Base-by-base conservation (phyloP, 2,329 filamentous ascomycete genomes). In the Scedosporium minutisporum region DNA sequence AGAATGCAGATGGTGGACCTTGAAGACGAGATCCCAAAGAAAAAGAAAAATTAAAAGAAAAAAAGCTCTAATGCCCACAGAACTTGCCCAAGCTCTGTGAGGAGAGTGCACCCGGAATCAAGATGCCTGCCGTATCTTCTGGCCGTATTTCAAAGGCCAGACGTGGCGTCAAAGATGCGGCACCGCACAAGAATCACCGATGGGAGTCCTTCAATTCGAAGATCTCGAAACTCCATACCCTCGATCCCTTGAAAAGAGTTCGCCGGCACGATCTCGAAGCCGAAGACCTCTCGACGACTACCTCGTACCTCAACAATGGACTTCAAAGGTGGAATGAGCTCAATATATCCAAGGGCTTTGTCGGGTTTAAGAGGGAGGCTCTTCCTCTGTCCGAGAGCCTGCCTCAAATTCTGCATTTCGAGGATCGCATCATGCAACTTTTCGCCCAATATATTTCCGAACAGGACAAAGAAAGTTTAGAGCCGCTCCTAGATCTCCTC, bases 171-270 rank as follows among this genome's bases (percentile, higher is more conserved):
- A 91, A 89, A 72, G 82, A 82, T 65, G 82, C 82, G 66, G 96
- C 91, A 27, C 80, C 81, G 60, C 90, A 92, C 68, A 93, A 91
- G 71, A 89, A 91, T 61, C 91, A 97, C 76, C 84, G 90, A 72
- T 97, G 91, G 85, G 89, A 97, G 77, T 88, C 90, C 65, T 97
- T 97, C 77, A 90, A 88, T 64, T 85, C 88, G 71, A 95, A 96
- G 74, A 90, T 97, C 73, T 86, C 90, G 66, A 95, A 93, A 74
- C 84, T 97, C 71, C 95, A 91, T 76, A 86, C 86, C 38, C 82
- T 99, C 77, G 93, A 99, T 70, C 95, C 95, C 57, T 84, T 99
- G 68, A 91, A 95, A 75, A 88, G 88, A 76, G 89, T 96, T 69
- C 90, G 92, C 75, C 88, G 89, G 73, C 85, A 96, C 77, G 87